Conservation (phyloP, 345 rosid species). For the Acer yangbiense region DNA sequence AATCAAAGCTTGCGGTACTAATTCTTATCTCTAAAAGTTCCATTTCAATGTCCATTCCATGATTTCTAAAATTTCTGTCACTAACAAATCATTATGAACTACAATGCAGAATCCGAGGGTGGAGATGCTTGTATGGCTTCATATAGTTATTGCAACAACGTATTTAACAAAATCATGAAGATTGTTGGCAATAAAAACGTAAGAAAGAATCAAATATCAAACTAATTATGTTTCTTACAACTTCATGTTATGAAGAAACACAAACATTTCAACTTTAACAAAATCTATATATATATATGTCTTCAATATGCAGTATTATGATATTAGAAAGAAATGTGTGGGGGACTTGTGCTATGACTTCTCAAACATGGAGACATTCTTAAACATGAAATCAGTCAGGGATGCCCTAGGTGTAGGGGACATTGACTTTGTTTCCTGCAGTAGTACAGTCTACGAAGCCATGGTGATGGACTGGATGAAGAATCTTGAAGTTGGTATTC, state of each 20-base stretch:
- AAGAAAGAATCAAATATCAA: conserved; percentile 28
- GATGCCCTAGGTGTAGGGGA: conserved; percentile 72
- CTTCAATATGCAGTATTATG: conserved; percentile 66
- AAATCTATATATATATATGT: background rate
- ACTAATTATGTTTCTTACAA: background rate
- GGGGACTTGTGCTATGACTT: conserved; percentile 72
- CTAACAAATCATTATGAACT: background rate
- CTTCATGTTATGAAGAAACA: background rate
- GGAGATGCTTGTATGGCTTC: conserved; percentile 47
- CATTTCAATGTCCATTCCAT: background rate
- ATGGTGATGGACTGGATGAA: conserved; percentile 76
- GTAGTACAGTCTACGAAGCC: conserved; percentile 47
- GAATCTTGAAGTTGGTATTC: conserved; percentile 70
- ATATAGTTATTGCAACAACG: conserved; percentile 33
- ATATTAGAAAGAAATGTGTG: conserved; percentile 69
- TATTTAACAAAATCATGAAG: conserved; percentile 37
- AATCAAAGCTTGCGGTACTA: conserved; percentile 56
- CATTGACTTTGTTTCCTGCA: conserved; percentile 71
- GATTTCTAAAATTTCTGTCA: background rate
- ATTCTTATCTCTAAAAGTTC: background rate
- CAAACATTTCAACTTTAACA: background rate
- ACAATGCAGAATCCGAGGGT: conserved; percentile 44
- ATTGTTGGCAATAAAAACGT: conserved; percentile 48
- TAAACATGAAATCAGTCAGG: conserved; percentile 50
- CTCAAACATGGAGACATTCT: conserved; percentile 63